Evolutionary conservation across 2,329 filamentous ascomycete species (phyloP).

Genomic region (Aspergillus arachidicola): DNA sequence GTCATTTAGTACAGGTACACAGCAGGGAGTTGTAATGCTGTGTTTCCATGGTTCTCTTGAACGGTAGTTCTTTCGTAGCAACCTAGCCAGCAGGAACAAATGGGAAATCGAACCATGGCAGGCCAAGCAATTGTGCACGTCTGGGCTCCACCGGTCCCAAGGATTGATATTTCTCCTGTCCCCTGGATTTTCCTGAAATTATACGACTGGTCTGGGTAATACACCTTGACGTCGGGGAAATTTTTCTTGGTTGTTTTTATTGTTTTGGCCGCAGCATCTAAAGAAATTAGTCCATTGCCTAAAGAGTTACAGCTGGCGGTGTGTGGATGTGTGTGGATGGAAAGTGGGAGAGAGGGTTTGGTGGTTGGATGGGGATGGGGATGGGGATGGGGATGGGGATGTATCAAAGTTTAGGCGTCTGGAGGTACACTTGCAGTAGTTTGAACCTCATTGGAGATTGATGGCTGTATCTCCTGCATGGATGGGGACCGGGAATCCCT

Average conservation of each 20-base stretch:
- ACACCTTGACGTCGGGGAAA: neutral
- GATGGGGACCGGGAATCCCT: conserved; percentile 2
- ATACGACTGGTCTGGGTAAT: neutral
- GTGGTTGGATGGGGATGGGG: conserved; percentile 2
- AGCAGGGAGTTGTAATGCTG: neutral
- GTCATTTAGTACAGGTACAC: neutral
- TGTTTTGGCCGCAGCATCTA: neutral
- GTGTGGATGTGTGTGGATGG: neutral
- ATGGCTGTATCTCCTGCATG: conserved; percentile 9
- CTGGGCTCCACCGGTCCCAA: conserved; percentile 20
- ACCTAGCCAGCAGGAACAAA: conserved; percentile 4
- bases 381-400: neutral
- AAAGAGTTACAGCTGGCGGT: neutral
- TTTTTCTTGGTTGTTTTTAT: neutral
- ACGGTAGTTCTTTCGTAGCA: conserved; percentile 18
- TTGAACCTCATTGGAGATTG: conserved; percentile 9
- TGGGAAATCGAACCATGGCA: conserved; percentile 7
- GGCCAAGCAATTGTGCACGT: conserved; percentile 19
- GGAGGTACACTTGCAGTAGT: conserved; percentile 22
- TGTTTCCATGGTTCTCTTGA: conserved; percentile 23
- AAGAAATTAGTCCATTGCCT: neutral
- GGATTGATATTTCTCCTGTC: conserved; percentile 15
- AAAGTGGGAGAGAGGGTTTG: neutral
- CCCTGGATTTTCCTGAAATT: conserved; percentile 17
- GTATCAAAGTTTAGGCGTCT: conserved; percentile 1